phyloP scores from a whole-genome alignment of 805 yeast species.

The Saccharomyces kudriavzevii region DNA sequence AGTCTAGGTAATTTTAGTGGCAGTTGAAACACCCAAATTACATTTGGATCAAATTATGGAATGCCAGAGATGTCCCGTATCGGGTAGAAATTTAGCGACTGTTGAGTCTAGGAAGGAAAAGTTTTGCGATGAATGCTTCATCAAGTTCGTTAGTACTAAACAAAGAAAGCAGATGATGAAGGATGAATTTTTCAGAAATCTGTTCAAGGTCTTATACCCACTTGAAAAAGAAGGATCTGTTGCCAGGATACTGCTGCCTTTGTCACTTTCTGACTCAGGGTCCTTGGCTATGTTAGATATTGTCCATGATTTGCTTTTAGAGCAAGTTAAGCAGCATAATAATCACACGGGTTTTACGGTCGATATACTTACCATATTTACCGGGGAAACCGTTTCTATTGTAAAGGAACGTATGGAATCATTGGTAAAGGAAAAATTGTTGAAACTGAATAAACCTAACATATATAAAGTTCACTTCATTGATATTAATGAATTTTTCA shows the following conservation, averaged over 20 bases:
- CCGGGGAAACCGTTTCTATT: slow-evolving; percentile 29
- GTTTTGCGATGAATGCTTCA: slow-evolving; percentile 46
- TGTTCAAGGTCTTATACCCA: slow-evolving; percentile 37
- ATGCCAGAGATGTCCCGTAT: slow-evolving; percentile 21
- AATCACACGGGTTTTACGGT: slow-evolving; percentile 64
- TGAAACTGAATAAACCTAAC: background rate
- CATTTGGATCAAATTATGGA: background rate
- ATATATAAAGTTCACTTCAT: slow-evolving; percentile 31
- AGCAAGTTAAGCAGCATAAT: slow-evolving; percentile 52
- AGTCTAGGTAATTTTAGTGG: background rate
- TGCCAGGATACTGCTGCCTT: slow-evolving; percentile 44
- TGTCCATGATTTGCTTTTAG: slow-evolving; percentile 48
- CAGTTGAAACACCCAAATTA: background rate
- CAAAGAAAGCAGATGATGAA: slow-evolving; percentile 67
- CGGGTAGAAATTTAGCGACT: slow-evolving; percentile 6
- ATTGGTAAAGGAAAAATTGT: slow-evolving; percentile 29
- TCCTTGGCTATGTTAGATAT: slow-evolving; percentile 66
- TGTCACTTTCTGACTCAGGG: slow-evolving; percentile 54
- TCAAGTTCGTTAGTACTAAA: slow-evolving; percentile 65
- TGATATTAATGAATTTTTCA: slow-evolving; percentile 36
- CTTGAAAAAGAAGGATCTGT: slow-evolving; percentile 30
- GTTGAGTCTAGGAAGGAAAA: slow-evolving; percentile 26
- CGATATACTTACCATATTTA: slow-evolving; percentile 36
- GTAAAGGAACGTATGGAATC: slow-evolving; percentile 10
- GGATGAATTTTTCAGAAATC: slow-evolving; percentile 63